A percentile compares a stretch with the other conserved stretches of the same genome.
Evolutionary conservation across 345 rosid species (phyloP).

Genomic region (Jatropha curcas): DNA sequence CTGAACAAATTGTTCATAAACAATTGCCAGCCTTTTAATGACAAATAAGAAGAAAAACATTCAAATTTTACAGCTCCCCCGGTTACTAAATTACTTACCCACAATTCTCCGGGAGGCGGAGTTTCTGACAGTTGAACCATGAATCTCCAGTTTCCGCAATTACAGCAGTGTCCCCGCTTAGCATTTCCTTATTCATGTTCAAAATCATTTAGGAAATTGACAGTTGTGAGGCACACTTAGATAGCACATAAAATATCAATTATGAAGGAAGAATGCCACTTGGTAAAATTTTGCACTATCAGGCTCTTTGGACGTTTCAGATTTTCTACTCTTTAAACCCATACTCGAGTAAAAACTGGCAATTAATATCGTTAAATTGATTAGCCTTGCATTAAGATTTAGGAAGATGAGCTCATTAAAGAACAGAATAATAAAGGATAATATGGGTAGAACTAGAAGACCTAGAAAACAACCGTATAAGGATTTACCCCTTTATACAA

Average conservation of each 20-base stretch:
- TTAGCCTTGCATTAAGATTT: neutral
- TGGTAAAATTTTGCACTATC: neutral
- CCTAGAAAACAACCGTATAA: neutral
- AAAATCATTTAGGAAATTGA: neutral
- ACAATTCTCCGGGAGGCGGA: constrained; percentile 65
- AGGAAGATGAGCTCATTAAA: no score
- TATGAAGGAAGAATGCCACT: neutral
- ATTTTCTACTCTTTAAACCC: neutral
- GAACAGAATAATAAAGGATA: no score
- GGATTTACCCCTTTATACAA: neutral
- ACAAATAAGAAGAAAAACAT: neutral
- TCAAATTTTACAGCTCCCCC: neutral
- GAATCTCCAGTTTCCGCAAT: constrained; percentile 82
- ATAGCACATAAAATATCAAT: neutral
- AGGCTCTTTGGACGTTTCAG: neutral
- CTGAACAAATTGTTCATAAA: constrained; percentile 31
- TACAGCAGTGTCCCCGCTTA: constrained; percentile 53
- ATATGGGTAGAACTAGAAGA: neutral
- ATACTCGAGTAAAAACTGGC: neutral
- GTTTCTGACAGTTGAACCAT: constrained; percentile 83
- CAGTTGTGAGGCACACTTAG: neutral
- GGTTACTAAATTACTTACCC: constrained; percentile 40
- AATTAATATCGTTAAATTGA: neutral
- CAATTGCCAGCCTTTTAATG: neutral
- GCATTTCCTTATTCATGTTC: constrained; percentile 42